Conservation (phyloP, 441 rosid species). For the Adansonia gregorii region DNA sequence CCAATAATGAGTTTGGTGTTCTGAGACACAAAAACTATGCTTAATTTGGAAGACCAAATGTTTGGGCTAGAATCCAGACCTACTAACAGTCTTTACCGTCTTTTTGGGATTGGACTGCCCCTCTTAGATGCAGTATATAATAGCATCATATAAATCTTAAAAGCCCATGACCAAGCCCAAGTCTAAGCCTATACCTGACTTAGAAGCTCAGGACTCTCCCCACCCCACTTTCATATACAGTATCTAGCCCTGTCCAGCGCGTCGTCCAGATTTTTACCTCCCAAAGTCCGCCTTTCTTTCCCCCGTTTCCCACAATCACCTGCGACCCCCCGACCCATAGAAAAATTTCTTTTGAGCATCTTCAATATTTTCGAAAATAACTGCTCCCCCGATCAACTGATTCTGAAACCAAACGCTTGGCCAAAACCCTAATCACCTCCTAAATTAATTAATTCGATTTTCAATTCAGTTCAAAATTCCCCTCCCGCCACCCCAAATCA, state of each 20-base stretch:
- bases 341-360: background rate
- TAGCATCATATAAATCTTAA: too few relatives aligned
- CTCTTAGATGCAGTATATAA: too few relatives aligned
- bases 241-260: background rate
- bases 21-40: too few relatives aligned
- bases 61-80: too few relatives aligned
- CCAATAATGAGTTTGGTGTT: too few relatives aligned
- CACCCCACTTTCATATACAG: background rate
- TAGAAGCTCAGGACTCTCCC: too few relatives aligned
- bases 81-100: too few relatives aligned
- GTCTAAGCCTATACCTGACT: too few relatives aligned
- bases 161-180: too few relatives aligned
- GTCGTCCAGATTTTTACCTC: background rate
- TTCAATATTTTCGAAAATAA: background rate
- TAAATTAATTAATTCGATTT: background rate
- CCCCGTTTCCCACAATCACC: too few relatives aligned
- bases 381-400: background rate
- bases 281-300: background rate
- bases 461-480: background rate
- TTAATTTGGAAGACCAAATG: too few relatives aligned
- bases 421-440: background rate
- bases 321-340: background rate
- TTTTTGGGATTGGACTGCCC: too few relatives aligned
- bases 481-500: constrained; percentile 7
- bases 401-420: background rate